Percentiles rank a stretch among this genome's conserved stretches.
These are phyloP conservation scores for Chytriomyces sp. DNA, from an alignment of 192 early-diverging fungal genomes.

Conservation along the genomic window DNA sequence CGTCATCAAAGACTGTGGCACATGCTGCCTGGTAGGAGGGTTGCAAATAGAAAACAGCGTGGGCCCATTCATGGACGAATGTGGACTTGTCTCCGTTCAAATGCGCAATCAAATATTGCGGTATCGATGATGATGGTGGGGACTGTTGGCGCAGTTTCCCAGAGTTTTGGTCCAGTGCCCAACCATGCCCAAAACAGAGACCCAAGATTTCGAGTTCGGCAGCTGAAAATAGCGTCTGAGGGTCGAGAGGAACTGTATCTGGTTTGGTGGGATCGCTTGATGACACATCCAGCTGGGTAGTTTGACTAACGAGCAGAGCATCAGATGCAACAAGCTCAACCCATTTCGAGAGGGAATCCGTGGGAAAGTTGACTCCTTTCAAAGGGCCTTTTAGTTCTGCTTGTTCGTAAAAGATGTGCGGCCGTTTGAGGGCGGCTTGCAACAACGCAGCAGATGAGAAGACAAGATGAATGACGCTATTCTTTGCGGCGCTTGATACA, in stretches of 20 bases:
- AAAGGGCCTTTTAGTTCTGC: slow-evolving; percentile 54
- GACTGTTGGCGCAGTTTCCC: not conserved
- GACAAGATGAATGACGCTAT: not conserved
- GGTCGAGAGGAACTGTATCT: not conserved
- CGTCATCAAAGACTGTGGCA: slow-evolving; percentile 19
- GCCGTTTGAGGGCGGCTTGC: slow-evolving; percentile 40
- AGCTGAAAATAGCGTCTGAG: slow-evolving; percentile 5
- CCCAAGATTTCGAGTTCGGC: slow-evolving; percentile 1
- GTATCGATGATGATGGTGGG: not conserved
- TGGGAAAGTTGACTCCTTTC: slow-evolving; percentile 59
- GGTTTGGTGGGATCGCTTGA: not conserved
- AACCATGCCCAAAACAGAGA: not conserved
- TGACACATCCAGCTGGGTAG: not conserved
- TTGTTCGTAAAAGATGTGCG: slow-evolving; percentile 56
- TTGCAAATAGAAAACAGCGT: slow-evolving; percentile 46
- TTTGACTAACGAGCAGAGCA: not conserved
- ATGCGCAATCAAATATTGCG: slow-evolving; percentile 49
- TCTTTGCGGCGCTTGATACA: not conserved
- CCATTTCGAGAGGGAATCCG: slow-evolving; percentile 31
- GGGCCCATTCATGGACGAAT: slow-evolving; percentile 61
- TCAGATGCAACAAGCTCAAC: not conserved
- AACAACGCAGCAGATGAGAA: slow-evolving; percentile 26
- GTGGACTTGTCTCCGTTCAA: slow-evolving; percentile 45
- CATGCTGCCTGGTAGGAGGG: slow-evolving; percentile 35
- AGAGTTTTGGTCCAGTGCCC: not conserved